These are phyloP conservation scores for Serendipita sp. DNA, from an alignment of 768 basidiomycete genomes.

Conservation along the genomic window DNA sequence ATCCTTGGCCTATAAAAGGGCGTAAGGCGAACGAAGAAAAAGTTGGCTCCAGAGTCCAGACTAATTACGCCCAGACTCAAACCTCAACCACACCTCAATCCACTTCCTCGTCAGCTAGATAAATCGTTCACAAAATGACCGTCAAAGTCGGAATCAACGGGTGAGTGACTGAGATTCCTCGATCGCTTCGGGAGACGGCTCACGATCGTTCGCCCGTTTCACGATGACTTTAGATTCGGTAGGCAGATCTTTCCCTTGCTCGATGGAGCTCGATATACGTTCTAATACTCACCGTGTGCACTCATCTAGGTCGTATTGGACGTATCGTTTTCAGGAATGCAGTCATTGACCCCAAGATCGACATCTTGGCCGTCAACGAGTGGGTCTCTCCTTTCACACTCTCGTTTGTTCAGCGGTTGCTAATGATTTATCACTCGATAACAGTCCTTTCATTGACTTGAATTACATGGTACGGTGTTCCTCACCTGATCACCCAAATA, in stretches of 20 bases:
- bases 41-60: neutral
- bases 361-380: conserved; percentile 95
- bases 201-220: neutral
- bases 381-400: conserved; percentile 25
- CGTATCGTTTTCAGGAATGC: conserved; percentile 97
- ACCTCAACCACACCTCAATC: neutral
- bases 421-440: neutral
- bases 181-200: neutral
- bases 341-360: conserved; percentile 50
- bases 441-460: conserved; percentile 91
- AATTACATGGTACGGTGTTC: conserved; percentile 72
- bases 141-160: conserved; percentile 96
- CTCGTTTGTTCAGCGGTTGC: neutral
- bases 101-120: neutral
- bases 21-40: neutral
- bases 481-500: neutral
- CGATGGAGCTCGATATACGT: neutral
- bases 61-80: neutral
- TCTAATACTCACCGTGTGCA: neutral
- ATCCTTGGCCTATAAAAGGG: neutral
- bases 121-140: conserved; percentile 21
- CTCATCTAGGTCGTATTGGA: conserved; percentile 81
- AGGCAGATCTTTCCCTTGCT: conserved; percentile 20
- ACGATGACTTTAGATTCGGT: conserved; percentile 40
- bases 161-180: conserved; percentile 35